Evolutionary conservation across 2,329 filamentous ascomycete species (phyloP).

Genomic region (Pseudogymnoascus sp.): DNA sequence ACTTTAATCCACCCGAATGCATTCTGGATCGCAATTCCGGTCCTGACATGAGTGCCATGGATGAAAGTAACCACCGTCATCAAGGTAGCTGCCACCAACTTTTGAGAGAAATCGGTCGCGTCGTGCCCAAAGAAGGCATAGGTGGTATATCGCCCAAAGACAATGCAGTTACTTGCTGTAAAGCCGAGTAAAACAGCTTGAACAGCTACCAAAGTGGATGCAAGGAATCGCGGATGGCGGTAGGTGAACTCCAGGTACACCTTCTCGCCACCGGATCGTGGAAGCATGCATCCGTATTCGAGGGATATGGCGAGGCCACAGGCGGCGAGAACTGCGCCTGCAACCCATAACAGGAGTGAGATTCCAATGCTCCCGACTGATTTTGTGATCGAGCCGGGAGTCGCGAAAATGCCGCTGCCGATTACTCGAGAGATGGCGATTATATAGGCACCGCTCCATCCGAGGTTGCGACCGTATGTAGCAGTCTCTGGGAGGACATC

Average conservation of each 20-base stretch:
- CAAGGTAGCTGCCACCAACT: constrained; percentile 37
- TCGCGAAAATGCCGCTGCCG: constrained; percentile 23
- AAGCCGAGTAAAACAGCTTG: constrained; percentile 43
- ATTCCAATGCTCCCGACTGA: constrained; percentile 56
- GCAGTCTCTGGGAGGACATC: neutral
- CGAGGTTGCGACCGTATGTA: constrained; percentile 15
- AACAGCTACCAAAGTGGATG: constrained; percentile 43
- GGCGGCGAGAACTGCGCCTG: constrained; percentile 36
- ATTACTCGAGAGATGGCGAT: constrained; percentile 24
- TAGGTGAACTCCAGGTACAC: constrained; percentile 47
- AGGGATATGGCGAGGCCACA: constrained; percentile 37
- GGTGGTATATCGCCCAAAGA: constrained; percentile 43
- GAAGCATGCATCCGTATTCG: constrained; percentile 38
- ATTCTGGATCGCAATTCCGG: constrained; percentile 52
- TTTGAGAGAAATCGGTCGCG: constrained; percentile 39
- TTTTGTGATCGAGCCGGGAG: constrained; percentile 57
- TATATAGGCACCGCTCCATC: constrained; percentile 23
- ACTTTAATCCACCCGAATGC: constrained; percentile 56
- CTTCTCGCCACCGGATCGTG: constrained; percentile 41
- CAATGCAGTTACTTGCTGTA: constrained; percentile 43
- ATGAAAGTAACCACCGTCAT: constrained; percentile 48
- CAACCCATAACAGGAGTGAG: constrained; percentile 44
- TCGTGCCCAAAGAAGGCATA: constrained; percentile 32
- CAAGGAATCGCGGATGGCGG: constrained; percentile 41
- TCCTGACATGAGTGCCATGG: constrained; percentile 48